Conservation (phyloP, 225 moss, liverwort and hornwort species). For the Physcomitrellopsis africana region DNA sequence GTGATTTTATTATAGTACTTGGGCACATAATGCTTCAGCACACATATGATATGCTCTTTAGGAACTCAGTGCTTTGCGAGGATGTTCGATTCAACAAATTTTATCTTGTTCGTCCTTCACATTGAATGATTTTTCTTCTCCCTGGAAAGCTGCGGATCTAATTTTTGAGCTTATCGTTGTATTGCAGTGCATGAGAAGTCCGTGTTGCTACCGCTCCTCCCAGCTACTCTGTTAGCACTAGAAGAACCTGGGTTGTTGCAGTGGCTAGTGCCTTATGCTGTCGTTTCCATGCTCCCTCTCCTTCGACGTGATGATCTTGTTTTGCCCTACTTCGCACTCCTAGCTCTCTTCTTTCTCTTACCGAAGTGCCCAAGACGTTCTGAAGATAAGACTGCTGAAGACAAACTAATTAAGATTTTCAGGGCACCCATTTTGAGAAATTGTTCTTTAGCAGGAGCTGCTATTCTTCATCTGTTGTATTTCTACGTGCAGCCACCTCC, state of each 20-base stretch:
- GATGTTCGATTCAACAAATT: background rate
- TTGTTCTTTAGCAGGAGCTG: slow-evolving; percentile 59
- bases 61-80: too few species aligned
- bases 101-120: slow-evolving; percentile 3
- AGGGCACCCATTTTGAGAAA: slow-evolving; percentile 30
- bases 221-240: slow-evolving; percentile 79
- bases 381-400: slow-evolving; percentile 8
- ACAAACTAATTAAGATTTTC: slow-evolving; percentile 3
- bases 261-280: slow-evolving; percentile 70
- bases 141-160: background rate
- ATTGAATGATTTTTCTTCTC: background rate
- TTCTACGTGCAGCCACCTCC: slow-evolving; percentile 63
- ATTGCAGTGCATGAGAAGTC: slow-evolving; percentile 98
- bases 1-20: too few species aligned
- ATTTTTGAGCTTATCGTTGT: slow-evolving; percentile 17
- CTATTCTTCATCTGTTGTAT: slow-evolving; percentile 65
- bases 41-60: too few species aligned
- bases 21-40: too few species aligned
- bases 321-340: slow-evolving; percentile 75
- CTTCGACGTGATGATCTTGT: slow-evolving; percentile 78
- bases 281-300: slow-evolving; percentile 96
- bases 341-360: slow-evolving; percentile 67
- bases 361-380: slow-evolving; percentile 39
- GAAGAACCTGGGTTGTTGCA: slow-evolving; percentile 76
- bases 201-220: slow-evolving; percentile 82